Percentiles rank a stretch among this genome's conserved stretches.
phyloP scores from a whole-genome alignment of 228 moss, liverwort and hornwort species.

The Sphagnum fallax region DNA sequence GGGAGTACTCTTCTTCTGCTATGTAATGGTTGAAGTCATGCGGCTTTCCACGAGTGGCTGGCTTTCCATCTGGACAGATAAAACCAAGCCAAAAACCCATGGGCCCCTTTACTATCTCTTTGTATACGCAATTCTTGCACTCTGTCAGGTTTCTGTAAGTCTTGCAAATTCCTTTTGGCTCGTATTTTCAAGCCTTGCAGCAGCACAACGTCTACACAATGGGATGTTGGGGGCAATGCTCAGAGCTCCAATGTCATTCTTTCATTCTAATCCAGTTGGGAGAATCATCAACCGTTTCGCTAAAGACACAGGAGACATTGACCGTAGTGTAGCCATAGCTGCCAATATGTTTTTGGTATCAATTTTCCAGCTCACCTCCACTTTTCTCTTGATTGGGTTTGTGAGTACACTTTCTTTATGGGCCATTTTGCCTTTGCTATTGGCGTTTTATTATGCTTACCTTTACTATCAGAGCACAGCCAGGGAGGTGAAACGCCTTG shows the following conservation, averaged over 20 bases:
- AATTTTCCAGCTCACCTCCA: slow-evolving; percentile 70
- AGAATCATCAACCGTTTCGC: slow-evolving; percentile 92
- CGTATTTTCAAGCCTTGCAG: slow-evolving; percentile 65
- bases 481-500: slow-evolving; percentile 92
- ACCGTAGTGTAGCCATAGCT: slow-evolving; percentile 84
- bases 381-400: slow-evolving; percentile 79
- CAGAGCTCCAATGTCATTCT: slow-evolving; percentile 92
- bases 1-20: slow-evolving; percentile 68
- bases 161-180: slow-evolving; percentile 80
- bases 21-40: slow-evolving; percentile 58
- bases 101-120: slow-evolving; percentile 63
- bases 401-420: slow-evolving; percentile 78
- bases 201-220: slow-evolving; percentile 61
- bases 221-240: slow-evolving; percentile 75
- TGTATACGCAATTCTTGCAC: slow-evolving; percentile 65
- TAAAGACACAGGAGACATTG: slow-evolving; percentile 94
- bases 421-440: slow-evolving; percentile 79
- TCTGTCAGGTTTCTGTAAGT: slow-evolving; percentile 73
- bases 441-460: slow-evolving; percentile 75
- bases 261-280: slow-evolving; percentile 87
- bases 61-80: slow-evolving; percentile 89
- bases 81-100: slow-evolving; percentile 48
- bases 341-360: slow-evolving; percentile 82
- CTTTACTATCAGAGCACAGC: slow-evolving; percentile 91
- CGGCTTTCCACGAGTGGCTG: slow-evolving; percentile 71